phyloP scores from a whole-genome alignment of 2,329 filamentous ascomycete species.

The Orbilia javanica region DNA sequence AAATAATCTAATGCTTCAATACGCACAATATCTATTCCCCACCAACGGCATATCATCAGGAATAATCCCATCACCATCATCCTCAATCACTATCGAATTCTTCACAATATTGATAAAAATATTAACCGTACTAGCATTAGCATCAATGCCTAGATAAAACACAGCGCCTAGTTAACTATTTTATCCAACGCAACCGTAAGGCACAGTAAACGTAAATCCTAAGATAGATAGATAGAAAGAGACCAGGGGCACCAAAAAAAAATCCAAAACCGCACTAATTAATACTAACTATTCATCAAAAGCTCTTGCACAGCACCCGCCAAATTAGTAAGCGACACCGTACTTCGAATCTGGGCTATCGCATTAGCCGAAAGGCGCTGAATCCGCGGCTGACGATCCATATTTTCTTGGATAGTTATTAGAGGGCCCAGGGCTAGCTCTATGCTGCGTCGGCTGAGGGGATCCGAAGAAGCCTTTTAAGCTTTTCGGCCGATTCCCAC shows the following conservation, averaged over 20 bases:
- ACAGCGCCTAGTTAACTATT: no score
- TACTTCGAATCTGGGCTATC: constrained; percentile 31
- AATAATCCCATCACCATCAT: constrained; percentile 83
- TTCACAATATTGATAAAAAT: constrained; percentile 80
- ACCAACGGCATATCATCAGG: constrained; percentile 74
- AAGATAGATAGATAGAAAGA: no score
- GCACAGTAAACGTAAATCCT: no score
- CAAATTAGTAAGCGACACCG: constrained; percentile 20
- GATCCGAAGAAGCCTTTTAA: neutral
- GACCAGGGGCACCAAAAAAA: neutral
- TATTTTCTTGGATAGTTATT: neutral
- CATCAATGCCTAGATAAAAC: constrained; percentile 75
- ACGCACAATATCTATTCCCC: constrained; percentile 70
- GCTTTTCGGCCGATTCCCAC: neutral
- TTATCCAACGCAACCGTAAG: no score
- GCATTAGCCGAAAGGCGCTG: constrained; percentile 13
- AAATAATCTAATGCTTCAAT: neutral
- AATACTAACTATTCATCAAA: constrained; percentile 56
- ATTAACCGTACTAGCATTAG: constrained; percentile 76
- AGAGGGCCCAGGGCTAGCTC: neutral
- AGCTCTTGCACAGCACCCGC: constrained; percentile 30
- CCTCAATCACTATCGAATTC: constrained; percentile 83
- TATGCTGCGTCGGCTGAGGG: no score
- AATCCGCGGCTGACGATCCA: constrained; percentile 23
- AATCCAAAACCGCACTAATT: neutral